A percentile compares a stretch with the other conserved stretches of the same genome.
Evolutionary conservation across 2,329 filamentous ascomycete genomes (phyloP).

Genomic region (Aspergillus vadensis): DNA sequence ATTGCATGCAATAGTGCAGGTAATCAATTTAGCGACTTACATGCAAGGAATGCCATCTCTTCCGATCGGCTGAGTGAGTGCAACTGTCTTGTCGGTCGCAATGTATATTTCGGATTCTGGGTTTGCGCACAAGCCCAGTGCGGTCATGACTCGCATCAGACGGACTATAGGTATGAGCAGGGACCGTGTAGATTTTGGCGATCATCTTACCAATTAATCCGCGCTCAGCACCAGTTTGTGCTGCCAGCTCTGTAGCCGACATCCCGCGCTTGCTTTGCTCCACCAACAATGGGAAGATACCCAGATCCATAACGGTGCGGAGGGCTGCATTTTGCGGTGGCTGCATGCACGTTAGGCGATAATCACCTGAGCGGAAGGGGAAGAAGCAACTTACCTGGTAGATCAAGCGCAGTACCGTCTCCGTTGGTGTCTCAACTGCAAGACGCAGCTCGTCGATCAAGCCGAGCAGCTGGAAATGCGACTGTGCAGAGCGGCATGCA

Average conservation of each 20-base stretch:
- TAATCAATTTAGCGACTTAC: conserved; percentile 19
- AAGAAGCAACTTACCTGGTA: conserved; percentile 32
- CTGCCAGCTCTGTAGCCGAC: conserved; percentile 31
- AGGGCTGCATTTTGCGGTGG: conserved; percentile 38
- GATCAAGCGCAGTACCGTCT: conserved; percentile 35
- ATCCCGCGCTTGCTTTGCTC: conserved; percentile 22
- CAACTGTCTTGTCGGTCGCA: conserved; percentile 31
- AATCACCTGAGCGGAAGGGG: background rate
- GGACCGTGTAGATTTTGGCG: background rate
- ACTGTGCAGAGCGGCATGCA: conserved; percentile 20
- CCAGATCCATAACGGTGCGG: conserved; percentile 33
- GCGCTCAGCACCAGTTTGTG: conserved; percentile 31
- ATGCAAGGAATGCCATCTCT: conserved; percentile 34
- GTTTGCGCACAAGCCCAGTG: conserved; percentile 30
- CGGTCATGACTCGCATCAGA: conserved; percentile 34
- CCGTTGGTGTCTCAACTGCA: conserved; percentile 35
- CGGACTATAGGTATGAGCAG: conserved; percentile 23
- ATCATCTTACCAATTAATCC: conserved; percentile 32
- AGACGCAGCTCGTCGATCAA: conserved; percentile 32
- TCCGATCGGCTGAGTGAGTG: conserved; percentile 31
- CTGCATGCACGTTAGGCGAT: conserved; percentile 18
- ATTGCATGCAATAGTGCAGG: background rate
- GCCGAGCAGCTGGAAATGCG: conserved; percentile 31
- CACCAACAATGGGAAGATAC: conserved; percentile 31
- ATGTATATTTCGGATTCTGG: conserved; percentile 25